Evolutionary conservation across 1,284 basidiomycete species (phyloP).

Genomic region (Puccinia horiana): DNA sequence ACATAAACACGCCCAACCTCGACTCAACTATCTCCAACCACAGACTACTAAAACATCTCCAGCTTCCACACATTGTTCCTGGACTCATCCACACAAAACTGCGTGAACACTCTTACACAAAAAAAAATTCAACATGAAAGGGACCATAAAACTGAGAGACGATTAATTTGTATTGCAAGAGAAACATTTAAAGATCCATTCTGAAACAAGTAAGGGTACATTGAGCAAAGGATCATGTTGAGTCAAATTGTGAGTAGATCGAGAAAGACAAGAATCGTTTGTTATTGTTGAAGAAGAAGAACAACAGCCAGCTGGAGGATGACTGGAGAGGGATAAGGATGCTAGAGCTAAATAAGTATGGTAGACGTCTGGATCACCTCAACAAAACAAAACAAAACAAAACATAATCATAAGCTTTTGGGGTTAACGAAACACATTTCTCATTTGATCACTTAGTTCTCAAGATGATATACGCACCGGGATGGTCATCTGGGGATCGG

Average conservation of each 20-base stretch:
- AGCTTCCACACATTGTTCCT: too few species aligned
- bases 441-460: background rate
- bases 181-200: constrained; percentile 44
- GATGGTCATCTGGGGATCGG: constrained; percentile 34
- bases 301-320: background rate
- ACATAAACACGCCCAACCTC: too few species aligned
- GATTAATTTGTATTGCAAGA: background rate
- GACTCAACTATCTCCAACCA: too few species aligned
- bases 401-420: too few species aligned
- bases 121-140: too few species aligned
- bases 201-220: constrained; percentile 4
- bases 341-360: constrained; percentile 87
- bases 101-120: too few species aligned
- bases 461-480: constrained; percentile 21
- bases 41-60: too few species aligned
- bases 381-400: background rate
- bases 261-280: too few species aligned
- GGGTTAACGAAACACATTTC: too few species aligned
- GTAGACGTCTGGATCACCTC: constrained; percentile 69
- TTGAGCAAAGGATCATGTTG: constrained; percentile 37
- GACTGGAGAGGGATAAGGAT: constrained; percentile 69
- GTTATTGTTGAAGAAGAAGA: too few species aligned
- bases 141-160: too few species aligned
- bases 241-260: constrained; percentile 23
- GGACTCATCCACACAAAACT: too few species aligned